These are phyloP conservation scores for Amauroascus niger DNA, from an alignment of 2,329 filamentous ascomycete species.

Conservation along the genomic window DNA sequence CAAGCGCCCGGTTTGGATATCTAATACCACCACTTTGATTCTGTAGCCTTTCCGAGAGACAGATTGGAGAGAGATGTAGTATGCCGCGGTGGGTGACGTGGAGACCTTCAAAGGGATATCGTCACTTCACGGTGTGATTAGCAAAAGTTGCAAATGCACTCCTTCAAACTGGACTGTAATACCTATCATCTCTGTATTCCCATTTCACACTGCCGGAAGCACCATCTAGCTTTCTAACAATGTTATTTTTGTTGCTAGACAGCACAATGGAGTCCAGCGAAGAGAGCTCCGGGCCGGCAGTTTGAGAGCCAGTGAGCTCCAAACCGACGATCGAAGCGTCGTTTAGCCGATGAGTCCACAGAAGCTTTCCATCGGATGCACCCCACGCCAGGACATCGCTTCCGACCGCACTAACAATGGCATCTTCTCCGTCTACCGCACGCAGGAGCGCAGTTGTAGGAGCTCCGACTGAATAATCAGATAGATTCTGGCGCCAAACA, in stretches of 20 bases:
- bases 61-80: conserved; percentile 64
- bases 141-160: not conserved
- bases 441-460: conserved; percentile 44
- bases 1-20: conserved; percentile 62
- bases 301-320: conserved; percentile 63
- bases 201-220: conserved; percentile 64
- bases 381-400: conserved; percentile 69
- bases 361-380: conserved; percentile 65
- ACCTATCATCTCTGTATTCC: conserved; percentile 60
- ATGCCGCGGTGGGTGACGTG: conserved; percentile 59
- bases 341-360: conserved; percentile 59
- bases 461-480: conserved; percentile 32
- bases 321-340: conserved; percentile 42
- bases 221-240: conserved; percentile 63
- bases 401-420: conserved; percentile 64
- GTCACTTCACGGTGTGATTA: conserved; percentile 39
- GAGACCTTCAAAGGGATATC: conserved; percentile 67
- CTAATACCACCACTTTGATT: conserved; percentile 64
- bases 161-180: not conserved
- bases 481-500: conserved; percentile 74
- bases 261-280: conserved; percentile 59
- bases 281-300: conserved; percentile 34
- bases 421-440: conserved; percentile 68
- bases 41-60: conserved; percentile 58
- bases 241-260: conserved; percentile 45